Conservation (phyloP, 192 early-diverging fungal species). For the Entomortierella chlamydospora region DNA sequence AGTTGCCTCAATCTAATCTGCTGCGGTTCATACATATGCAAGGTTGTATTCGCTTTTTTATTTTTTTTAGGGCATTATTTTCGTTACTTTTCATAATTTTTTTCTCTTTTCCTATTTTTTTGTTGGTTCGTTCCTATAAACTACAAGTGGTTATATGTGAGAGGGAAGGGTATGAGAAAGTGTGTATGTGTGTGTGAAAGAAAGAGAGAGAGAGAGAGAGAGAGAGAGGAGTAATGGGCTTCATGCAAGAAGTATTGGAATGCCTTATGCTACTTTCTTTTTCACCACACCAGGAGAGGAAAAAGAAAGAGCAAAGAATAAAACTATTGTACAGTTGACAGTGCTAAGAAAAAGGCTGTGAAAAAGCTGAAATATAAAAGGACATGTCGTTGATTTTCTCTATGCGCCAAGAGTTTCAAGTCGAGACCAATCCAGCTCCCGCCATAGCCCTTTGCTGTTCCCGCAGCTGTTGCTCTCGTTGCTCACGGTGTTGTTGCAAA, state of each 20-base stretch:
- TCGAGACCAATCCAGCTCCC: conserved; percentile 2
- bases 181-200: neutral
- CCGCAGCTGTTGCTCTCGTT: conserved; percentile 13
- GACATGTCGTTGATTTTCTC: neutral
- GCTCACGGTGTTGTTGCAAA: conserved; percentile 37
- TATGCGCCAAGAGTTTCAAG: neutral
- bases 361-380: neutral
- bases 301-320: neutral
- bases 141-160: neutral
- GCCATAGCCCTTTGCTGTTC: conserved; percentile 23
- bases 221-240: neutral
- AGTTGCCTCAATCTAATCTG: no score
- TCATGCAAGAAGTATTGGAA: neutral
- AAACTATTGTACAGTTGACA: neutral
- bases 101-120: no score
- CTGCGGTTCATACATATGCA: no score
- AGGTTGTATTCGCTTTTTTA: neutral
- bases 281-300: no score
- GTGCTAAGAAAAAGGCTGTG: neutral
- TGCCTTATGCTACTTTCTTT: no score
- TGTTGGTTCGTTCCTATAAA: neutral
- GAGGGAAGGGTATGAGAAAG: neutral
- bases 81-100: neutral
- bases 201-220: neutral
- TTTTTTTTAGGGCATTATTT: neutral